Conservation (phyloP, 345 rosid species). For the Heritiera littoralis region DNA sequence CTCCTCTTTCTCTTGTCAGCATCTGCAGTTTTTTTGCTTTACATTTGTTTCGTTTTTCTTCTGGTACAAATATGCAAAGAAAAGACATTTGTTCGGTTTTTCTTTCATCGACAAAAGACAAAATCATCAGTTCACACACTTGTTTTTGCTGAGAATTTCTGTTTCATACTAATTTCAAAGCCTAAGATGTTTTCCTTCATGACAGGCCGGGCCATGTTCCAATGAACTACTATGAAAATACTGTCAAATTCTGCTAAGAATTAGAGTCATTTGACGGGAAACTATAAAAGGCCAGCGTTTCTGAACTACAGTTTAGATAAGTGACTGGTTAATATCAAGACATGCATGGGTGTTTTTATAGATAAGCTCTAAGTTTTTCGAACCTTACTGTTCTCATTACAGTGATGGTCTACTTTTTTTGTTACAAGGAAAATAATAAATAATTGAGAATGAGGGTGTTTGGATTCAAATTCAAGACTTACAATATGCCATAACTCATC, state of each 20-base stretch:
- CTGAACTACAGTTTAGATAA: neutral
- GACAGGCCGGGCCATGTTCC: neutral
- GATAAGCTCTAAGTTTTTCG: too few relatives aligned
- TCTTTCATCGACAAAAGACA: constrained; percentile 5
- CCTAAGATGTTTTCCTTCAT: neutral
- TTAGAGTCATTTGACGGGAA: neutral
- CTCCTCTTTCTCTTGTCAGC: neutral
- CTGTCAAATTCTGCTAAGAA: neutral
- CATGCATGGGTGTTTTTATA: too few relatives aligned
- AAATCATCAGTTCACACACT: neutral
- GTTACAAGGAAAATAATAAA: too few relatives aligned
- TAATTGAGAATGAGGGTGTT: too few relatives aligned
- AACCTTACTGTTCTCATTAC: too few relatives aligned
- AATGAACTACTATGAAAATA: neutral
- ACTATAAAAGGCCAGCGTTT: neutral
- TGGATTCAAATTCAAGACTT: too few relatives aligned
- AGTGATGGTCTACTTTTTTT: too few relatives aligned
- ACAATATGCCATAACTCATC: too few relatives aligned
- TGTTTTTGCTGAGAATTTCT: neutral
- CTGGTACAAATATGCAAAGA: neutral
- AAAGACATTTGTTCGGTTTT: neutral
- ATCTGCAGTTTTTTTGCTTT: neutral
- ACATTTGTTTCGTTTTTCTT: neutral
- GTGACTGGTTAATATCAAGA: neutral
- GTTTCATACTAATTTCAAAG: neutral